Evolutionary conservation across 352 stramenopile genomes (phyloP).

Genomic region (Pythium pyrilobum): DNA sequence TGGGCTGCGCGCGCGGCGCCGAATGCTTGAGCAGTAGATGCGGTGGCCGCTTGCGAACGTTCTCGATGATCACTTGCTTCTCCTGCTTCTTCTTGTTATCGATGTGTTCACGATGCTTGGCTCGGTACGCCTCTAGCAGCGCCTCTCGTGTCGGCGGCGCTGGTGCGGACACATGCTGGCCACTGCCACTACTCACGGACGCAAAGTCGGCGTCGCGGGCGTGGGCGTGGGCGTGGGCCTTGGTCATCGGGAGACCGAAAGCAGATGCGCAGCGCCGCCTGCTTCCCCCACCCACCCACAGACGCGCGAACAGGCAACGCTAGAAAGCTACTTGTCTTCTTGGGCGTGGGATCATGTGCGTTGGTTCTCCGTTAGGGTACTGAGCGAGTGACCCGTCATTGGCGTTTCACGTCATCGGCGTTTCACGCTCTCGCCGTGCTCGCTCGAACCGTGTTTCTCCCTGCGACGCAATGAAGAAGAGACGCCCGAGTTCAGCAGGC

Average conservation of each 20-base stretch:
- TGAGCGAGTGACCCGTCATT: no score
- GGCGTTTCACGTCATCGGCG: no score
- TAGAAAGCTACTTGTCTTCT: no score
- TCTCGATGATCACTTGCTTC: conserved; percentile 59
- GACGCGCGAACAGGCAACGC: no score
- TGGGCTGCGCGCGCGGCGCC: not conserved
- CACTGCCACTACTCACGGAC: conserved; percentile 1
- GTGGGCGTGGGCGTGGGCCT: not conserved
- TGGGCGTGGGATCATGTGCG: no score
- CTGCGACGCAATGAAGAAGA: no score
- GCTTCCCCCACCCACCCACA: no score
- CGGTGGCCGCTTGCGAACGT: conserved; percentile 32
- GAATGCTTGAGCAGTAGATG: conserved; percentile 33
- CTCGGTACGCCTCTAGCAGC: conserved; percentile 41
- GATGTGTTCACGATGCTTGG: conserved; percentile 28
- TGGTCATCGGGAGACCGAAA: conserved; percentile 1
- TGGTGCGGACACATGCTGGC: not conserved
- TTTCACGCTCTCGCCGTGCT: no score
- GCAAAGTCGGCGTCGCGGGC: conserved; percentile 6
- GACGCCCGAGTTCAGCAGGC: no score
- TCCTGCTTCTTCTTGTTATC: conserved; percentile 35
- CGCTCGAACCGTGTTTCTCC: no score
- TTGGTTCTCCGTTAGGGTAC: no score
- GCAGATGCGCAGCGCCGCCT: no score
- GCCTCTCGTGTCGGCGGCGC: conserved; percentile 20